phyloP scores from a whole-genome alignment of 495 filamentous ascomycete species.

The Aspergillus hancockii region DNA sequence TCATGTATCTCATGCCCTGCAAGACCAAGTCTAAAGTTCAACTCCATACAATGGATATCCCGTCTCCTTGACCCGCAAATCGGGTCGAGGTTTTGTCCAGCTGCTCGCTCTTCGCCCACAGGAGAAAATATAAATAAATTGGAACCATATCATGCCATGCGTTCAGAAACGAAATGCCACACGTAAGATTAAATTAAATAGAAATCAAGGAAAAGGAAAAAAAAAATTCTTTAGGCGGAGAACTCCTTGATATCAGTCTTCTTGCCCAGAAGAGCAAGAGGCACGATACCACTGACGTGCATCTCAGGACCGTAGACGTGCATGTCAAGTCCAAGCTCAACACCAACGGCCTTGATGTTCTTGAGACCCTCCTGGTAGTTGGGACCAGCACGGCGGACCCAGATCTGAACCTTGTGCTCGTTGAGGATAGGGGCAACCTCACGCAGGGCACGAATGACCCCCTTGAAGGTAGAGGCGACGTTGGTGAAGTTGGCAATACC shows the following conservation, averaged over 20 bases:
- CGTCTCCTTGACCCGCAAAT: slow-evolving; percentile 9
- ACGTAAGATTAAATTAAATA: slow-evolving; percentile 36
- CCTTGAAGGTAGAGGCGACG: slow-evolving; percentile 97
- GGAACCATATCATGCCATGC: slow-evolving; percentile 51
- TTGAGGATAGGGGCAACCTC: slow-evolving; percentile 82
- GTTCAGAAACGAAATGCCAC: slow-evolving; percentile 41
- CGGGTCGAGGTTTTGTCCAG: slow-evolving; percentile 1
- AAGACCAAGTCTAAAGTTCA: slow-evolving; percentile 21
- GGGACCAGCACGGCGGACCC: slow-evolving; percentile 97
- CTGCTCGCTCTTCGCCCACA: slow-evolving; percentile 16
- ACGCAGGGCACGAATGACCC: slow-evolving; percentile 94
- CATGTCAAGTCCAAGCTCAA: slow-evolving; percentile 90
- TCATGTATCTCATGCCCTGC: slow-evolving; percentile 5
- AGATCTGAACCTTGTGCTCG: slow-evolving; percentile 99
- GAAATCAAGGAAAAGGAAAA: slow-evolving; percentile 30
- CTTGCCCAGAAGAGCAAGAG: slow-evolving; percentile 65
- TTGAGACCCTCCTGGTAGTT: slow-evolving; percentile 99
- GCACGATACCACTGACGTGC: slow-evolving; percentile 74
- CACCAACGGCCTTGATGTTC: slow-evolving; percentile 96
- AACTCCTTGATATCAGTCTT: slow-evolving; percentile 54
- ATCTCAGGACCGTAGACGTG: slow-evolving; percentile 98
- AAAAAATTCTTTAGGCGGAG: slow-evolving; percentile 27
- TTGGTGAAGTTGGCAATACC: slow-evolving; percentile 99
- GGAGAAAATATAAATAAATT: slow-evolving; percentile 17
- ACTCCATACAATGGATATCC: slow-evolving; percentile 25